Percentiles rank a stretch among this genome's conserved stretches.
Conservation (phyloP, 345 rosid genomes). For the Eucalyptus marginata region DNA sequence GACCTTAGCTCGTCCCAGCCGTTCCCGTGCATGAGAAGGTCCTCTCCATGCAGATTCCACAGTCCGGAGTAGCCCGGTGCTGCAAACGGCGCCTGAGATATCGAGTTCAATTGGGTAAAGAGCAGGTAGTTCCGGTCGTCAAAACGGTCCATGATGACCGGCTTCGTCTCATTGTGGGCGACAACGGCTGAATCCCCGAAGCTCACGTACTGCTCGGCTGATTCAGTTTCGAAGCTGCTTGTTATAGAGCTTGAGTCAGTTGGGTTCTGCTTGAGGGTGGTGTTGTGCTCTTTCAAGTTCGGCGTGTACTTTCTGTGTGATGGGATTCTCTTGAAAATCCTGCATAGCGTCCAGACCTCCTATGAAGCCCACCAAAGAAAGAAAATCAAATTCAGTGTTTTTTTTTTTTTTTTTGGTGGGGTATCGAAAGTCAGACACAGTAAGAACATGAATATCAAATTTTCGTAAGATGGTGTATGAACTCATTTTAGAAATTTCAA, state of each 20-base stretch:
- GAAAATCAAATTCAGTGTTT: not conserved
- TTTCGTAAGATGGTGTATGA: not conserved
- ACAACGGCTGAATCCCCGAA: conserved; percentile 14
- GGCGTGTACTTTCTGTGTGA: conserved; percentile 23
- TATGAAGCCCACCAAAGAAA: not conserved
- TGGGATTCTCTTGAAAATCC: conserved; percentile 57
- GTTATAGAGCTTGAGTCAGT: conserved; percentile 34
- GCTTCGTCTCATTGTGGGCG: conserved; percentile 2
- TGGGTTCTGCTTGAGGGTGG: not conserved
- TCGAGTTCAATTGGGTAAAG: not conserved
- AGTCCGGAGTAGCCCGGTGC: conserved; percentile 7
- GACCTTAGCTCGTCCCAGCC: conserved; percentile 72
- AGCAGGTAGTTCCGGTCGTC: conserved; percentile 6
- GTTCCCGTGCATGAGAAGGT: conserved; percentile 29
- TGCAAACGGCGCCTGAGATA: conserved; percentile 1
- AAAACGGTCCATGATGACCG: not conserved
- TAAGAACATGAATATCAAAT: not conserved
- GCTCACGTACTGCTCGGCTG: conserved; percentile 6
- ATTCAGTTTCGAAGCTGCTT: conserved; percentile 47
- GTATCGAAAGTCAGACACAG: not conserved
- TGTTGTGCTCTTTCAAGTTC: not conserved
- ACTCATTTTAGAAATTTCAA: not conserved
- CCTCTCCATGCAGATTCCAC: conserved; percentile 25
- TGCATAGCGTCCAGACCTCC: conserved; percentile 87
- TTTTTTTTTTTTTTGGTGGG: not conserved